phyloP scores from a whole-genome alignment of 805 yeast species.

The Naumovozyma castellii region DNA sequence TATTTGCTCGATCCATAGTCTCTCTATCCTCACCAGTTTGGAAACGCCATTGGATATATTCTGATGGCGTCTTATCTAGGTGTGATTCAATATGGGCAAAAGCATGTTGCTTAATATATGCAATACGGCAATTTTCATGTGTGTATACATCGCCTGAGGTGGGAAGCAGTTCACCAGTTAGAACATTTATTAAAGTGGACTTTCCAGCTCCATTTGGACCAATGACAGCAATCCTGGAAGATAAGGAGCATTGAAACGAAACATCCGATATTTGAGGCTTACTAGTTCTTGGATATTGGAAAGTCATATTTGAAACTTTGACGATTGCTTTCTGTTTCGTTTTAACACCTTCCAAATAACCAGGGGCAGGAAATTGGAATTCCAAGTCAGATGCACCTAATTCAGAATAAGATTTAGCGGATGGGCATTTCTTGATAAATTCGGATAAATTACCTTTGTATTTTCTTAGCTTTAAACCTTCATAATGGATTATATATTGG shows the following conservation, averaged over 20 bases:
- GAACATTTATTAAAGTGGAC: slow-evolving; percentile 91
- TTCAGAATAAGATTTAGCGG: slow-evolving; percentile 95
- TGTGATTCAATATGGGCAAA: slow-evolving; percentile 96
- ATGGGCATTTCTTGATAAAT: slow-evolving; percentile 92
- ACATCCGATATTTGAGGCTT: slow-evolving; percentile 84
- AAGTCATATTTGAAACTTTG: slow-evolving; percentile 86
- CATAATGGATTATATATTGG: slow-evolving; percentile 96
- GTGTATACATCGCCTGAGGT: slow-evolving; percentile 95
- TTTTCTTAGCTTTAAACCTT: slow-evolving; percentile 96
- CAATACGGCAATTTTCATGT: slow-evolving; percentile 97
- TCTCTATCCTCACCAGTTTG: slow-evolving; percentile 99
- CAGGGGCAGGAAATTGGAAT: slow-evolving; percentile 96
- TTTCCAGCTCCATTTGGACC: slow-evolving; percentile 99
- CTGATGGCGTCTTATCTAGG: slow-evolving; percentile 96
- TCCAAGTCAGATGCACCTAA: slow-evolving; percentile 92
- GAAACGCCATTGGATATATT: slow-evolving; percentile 99
- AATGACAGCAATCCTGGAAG: slow-evolving; percentile 98
- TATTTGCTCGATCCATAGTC: slow-evolving; percentile 98
- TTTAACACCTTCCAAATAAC: slow-evolving; percentile 98
- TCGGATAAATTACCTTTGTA: slow-evolving; percentile 98
- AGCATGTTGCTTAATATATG: slow-evolving; percentile 98
- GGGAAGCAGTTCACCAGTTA: slow-evolving; percentile 97
- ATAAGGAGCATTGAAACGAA: slow-evolving; percentile 93
- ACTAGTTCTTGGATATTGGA: slow-evolving; percentile 96
- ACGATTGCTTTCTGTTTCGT: slow-evolving; percentile 98